Evolutionary conservation across 192 early-diverging fungal genomes (phyloP).

Genomic region (Coemansia sp.): DNA sequence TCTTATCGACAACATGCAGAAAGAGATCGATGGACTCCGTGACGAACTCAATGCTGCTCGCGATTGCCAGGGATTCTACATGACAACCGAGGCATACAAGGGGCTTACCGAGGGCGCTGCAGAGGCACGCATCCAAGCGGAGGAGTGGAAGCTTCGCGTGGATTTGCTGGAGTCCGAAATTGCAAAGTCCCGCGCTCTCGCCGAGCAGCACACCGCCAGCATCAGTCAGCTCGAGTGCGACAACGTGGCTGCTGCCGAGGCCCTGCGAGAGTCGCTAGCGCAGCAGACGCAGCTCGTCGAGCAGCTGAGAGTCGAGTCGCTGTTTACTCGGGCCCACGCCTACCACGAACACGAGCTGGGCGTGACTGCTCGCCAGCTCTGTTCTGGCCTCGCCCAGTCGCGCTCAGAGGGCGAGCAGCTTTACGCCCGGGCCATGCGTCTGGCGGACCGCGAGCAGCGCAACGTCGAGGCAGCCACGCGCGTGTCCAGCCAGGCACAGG

Average conservation of each 20-base stretch:
- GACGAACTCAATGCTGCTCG: conserved; percentile 76
- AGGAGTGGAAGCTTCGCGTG: conserved; percentile 40
- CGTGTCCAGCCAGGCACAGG: conserved; percentile 4
- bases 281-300: neutral
- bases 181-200: neutral
- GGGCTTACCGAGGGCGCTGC: conserved; percentile 19
- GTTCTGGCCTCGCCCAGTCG: conserved; percentile 10
- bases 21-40: conserved; percentile 76
- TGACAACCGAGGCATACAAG: conserved; percentile 65
- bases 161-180: conserved; percentile 27
- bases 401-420: conserved; percentile 3
- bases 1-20: conserved; percentile 76
- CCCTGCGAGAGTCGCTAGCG: neutral
- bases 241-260: neutral
- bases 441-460: conserved; percentile 21
- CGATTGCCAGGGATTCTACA: conserved; percentile 80
- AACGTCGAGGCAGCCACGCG: conserved; percentile 12
- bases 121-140: conserved; percentile 13
- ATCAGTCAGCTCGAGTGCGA: neutral
- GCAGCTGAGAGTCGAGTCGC: conserved; percentile 32
- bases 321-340: conserved; percentile 54
- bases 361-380: conserved; percentile 23
- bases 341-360: conserved; percentile 50
- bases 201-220: conserved; percentile 6
- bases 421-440: conserved; percentile 18